phyloP scores from a whole-genome alignment of 148 eudicot genomes.

The Simmondsia chinensis region DNA sequence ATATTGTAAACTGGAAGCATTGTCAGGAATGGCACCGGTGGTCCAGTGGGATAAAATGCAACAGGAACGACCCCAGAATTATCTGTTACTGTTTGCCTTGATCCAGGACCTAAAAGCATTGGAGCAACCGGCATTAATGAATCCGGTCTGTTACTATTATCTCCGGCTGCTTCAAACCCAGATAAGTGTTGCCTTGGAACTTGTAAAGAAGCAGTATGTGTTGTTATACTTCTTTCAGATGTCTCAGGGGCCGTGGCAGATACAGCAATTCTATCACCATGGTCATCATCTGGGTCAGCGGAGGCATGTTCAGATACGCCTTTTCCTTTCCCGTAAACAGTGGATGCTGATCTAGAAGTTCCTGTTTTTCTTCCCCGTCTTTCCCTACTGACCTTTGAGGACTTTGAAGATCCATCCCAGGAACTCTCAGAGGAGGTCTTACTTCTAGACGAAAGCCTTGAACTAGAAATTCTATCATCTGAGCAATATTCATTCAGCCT shows the following conservation, averaged over 20 bases:
- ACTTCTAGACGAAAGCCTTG: slow-evolving; percentile 62
- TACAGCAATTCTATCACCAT: slow-evolving; percentile 24
- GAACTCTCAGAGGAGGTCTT: slow-evolving; percentile 80
- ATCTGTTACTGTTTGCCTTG: slow-evolving; percentile 42
- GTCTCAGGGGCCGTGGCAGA: slow-evolving; percentile 21
- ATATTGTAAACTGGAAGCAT: slow-evolving; percentile 61
- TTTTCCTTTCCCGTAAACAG: slow-evolving; percentile 38
- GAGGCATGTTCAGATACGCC: slow-evolving; percentile 20
- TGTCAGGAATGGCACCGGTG: slow-evolving; percentile 82
- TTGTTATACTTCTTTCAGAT: slow-evolving; percentile 26
- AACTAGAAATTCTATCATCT: slow-evolving; percentile 56
- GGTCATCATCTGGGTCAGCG: slow-evolving; percentile 31
- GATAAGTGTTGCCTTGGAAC: slow-evolving; percentile 23
- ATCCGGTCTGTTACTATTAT: slow-evolving; percentile 43
- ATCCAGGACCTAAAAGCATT: slow-evolving; percentile 38
- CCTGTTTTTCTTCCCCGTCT: slow-evolving; percentile 45
- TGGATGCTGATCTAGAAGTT: slow-evolving; percentile 18
- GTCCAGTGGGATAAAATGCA: slow-evolving; percentile 78
- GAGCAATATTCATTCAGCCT: slow-evolving; percentile 27
- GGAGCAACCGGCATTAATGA: slow-evolving; percentile 43
- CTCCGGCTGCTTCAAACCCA: slow-evolving; percentile 44
- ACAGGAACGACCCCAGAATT: slow-evolving; percentile 36
- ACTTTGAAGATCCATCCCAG: slow-evolving; percentile 74
- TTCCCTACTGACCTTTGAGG: slow-evolving; percentile 48
- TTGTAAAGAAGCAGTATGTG: slow-evolving; percentile 26